These are phyloP conservation scores for Moesziomyces globuligerus DNA, from an alignment of 1,284 basidiomycete genomes.

Conservation along the genomic window DNA sequence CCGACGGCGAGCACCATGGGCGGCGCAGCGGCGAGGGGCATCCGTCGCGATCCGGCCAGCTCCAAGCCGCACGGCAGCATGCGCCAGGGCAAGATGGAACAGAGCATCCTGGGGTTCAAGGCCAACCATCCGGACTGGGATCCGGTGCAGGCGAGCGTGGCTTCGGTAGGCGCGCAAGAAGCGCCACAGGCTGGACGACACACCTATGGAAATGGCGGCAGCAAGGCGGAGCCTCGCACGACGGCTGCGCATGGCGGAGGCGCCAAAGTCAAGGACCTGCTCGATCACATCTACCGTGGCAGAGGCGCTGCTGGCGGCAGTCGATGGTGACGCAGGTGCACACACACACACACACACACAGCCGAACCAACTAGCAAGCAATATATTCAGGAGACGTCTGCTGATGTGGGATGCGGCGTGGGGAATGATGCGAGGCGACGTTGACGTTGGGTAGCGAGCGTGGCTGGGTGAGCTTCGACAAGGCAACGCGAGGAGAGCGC, in stretches of 20 bases:
- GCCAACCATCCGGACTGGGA: slow-evolving; percentile 94
- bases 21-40: slow-evolving; percentile 23
- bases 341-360: too few species aligned
- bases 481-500: too few species aligned
- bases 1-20: slow-evolving; percentile 71
- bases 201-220: slow-evolving; percentile 6
- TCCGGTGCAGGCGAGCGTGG: slow-evolving; percentile 73
- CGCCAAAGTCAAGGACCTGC: slow-evolving; percentile 44
- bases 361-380: too few species aligned
- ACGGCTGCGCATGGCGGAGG: slow-evolving; percentile 4
- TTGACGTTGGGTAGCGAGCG: too few species aligned
- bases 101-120: slow-evolving; percentile 91
- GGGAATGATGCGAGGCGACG: too few species aligned
- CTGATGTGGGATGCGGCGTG: too few species aligned
- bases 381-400: too few species aligned
- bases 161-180: slow-evolving; percentile 1
- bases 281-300: slow-evolving; percentile 45
- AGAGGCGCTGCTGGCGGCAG: slow-evolving; percentile 25
- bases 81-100: slow-evolving; percentile 78
- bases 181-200: background rate
- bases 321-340: slow-evolving; percentile 37
- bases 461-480: too few species aligned
- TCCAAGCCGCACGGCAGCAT: slow-evolving; percentile 60
- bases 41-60: slow-evolving; percentile 8
- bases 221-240: slow-evolving; percentile 8